These are phyloP conservation scores for Periconia sp. DNA, from an alignment of 2,329 filamentous ascomycete species.

Conservation along the genomic window DNA sequence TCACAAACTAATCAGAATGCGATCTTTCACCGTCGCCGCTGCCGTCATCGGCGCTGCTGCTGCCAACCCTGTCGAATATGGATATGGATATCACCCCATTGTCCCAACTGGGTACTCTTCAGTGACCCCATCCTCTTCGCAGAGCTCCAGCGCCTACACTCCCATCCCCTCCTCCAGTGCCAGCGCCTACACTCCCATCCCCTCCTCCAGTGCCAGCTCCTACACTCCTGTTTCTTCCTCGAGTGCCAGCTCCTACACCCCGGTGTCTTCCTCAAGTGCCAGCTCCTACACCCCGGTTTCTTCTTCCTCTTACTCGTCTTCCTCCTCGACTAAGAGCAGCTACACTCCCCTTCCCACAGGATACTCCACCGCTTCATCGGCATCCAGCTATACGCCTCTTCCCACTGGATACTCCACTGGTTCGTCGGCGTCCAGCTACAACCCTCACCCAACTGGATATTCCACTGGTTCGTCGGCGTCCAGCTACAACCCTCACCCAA, in stretches of 20 bases:
- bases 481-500: conserved; percentile 7
- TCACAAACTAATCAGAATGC: conserved; percentile 29
- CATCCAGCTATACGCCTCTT: not conserved
- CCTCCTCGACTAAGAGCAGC: not conserved
- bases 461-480: not conserved
- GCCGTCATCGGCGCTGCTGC: conserved; percentile 33
- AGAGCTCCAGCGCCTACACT: conserved; percentile 1
- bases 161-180: conserved; percentile 3
- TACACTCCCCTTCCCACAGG: conserved; percentile 1
- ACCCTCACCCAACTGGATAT: conserved; percentile 1
- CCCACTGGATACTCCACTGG: conserved; percentile 2
- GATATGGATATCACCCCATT: conserved; percentile 15
- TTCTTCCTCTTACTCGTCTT: not conserved
- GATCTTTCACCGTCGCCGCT: conserved; percentile 31
- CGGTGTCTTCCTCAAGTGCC: conserved; percentile 1
- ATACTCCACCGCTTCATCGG: not conserved
- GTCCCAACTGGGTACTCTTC: conserved; percentile 6
- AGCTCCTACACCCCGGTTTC: conserved; percentile 4
- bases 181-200: conserved; percentile 1
- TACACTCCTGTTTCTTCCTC: not conserved
- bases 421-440: not conserved
- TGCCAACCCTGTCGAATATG: conserved; percentile 29
- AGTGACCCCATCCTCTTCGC: conserved; percentile 6
- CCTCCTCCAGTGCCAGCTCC: conserved; percentile 1
- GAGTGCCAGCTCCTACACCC: conserved; percentile 1